These are phyloP conservation scores for Rhipidocladum racemiflorum DNA, from an alignment of 176 grass and related monocot genomes.

Conservation along the genomic window DNA sequence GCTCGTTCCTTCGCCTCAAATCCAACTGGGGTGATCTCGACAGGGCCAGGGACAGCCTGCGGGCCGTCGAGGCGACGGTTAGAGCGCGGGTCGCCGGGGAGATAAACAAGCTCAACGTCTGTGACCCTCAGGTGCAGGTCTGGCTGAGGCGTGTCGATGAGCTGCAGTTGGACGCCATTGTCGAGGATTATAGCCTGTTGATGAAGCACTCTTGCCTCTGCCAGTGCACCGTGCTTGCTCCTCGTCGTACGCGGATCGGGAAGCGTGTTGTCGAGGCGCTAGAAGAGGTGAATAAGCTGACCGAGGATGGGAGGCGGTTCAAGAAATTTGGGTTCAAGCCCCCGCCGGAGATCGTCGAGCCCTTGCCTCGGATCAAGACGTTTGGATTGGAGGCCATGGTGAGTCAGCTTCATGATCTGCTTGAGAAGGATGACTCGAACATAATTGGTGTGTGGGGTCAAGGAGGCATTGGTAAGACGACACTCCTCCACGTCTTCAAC, in stretches of 20 bases:
- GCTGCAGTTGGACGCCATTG: constrained; percentile 12
- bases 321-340: constrained; percentile 32
- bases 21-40: constrained; percentile 36
- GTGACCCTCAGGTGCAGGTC: constrained; percentile 42
- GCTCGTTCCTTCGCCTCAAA: constrained; percentile 41
- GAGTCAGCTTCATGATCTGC: constrained; percentile 9
- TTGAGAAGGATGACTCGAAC: constrained; percentile 38
- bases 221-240: constrained; percentile 41
- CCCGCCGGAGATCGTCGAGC: constrained; percentile 15
- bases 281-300: constrained; percentile 31
- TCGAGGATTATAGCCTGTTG: constrained; percentile 26
- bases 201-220: constrained; percentile 16
- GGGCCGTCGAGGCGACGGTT: constrained; percentile 4
- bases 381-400: constrained; percentile 56
- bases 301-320: constrained; percentile 26
- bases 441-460: constrained; percentile 66
- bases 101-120: constrained; percentile 34
- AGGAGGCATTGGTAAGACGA: constrained; percentile 77
- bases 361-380: neutral
- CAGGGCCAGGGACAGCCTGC: constrained; percentile 16
- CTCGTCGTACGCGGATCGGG: constrained; percentile 31
- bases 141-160: constrained; percentile 46
- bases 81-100: neutral
- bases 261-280: constrained; percentile 32
- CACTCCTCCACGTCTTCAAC: constrained; percentile 62